A percentile compares a stretch with the other conserved stretches of the same genome.
phyloP scores from a whole-genome alignment of 805 yeast genomes.

The Candida germanica region DNA sequence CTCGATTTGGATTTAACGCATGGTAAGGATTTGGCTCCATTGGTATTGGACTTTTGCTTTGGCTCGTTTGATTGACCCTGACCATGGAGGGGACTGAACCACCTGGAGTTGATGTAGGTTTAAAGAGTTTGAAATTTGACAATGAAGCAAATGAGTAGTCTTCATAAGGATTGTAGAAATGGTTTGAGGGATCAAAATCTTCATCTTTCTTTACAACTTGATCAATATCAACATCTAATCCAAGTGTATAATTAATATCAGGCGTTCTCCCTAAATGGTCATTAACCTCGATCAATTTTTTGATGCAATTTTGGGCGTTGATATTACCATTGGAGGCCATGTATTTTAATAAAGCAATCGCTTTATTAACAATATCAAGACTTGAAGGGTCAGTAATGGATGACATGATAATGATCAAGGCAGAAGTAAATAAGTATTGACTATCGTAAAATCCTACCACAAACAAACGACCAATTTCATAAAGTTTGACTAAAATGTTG shows the following conservation, averaged over 20 bases:
- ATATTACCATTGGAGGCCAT: constrained; percentile 36
- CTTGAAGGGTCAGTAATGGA: constrained; percentile 14
- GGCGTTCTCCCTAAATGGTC: constrained; percentile 21
- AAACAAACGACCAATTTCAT: constrained; percentile 26
- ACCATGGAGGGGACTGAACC: no score
- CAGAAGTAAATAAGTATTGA: constrained; percentile 35
- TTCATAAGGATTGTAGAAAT: constrained; percentile 15
- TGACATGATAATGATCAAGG: constrained; percentile 27
- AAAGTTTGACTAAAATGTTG: constrained; percentile 27
- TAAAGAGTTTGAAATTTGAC: constrained; percentile 12
- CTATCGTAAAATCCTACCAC: constrained; percentile 39
- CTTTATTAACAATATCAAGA: constrained; percentile 20
- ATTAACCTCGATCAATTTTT: constrained; percentile 27
- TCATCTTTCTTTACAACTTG: constrained; percentile 4
- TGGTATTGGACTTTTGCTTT: background rate
- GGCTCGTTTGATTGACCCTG: no score
- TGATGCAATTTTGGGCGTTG: constrained; percentile 30
- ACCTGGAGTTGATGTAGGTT: background rate
- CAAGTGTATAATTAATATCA: constrained; percentile 19
- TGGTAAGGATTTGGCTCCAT: background rate
- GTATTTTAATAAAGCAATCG: constrained; percentile 28
- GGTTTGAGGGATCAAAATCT: constrained; percentile 6
- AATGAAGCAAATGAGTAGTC: constrained; percentile 8
- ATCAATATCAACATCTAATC: constrained; percentile 19
- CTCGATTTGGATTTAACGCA: constrained; percentile 6